Evolutionary conservation across 441 rosid genomes (phyloP), one percentile per base, ranked within the genome.

Genomic region (Mallotus japonicus): DNA sequence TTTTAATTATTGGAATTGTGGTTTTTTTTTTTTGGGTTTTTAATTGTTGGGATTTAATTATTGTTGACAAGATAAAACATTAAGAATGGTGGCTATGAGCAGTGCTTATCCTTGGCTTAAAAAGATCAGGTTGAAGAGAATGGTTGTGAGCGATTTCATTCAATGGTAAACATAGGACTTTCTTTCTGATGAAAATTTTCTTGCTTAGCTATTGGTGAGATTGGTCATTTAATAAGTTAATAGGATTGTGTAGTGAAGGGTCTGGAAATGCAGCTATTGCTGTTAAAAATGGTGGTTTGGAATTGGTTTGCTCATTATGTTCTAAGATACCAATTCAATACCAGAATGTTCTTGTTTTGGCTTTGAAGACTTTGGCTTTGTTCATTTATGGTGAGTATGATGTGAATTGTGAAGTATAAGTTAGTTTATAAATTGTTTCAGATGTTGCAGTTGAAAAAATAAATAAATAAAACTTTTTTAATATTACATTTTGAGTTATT

Each of bases 41-140:
- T 24, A 24, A 24, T 24, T 24, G 28, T 24, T 24, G 28, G 28
- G 28, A 24, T 24, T 24, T 24, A 24, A 24, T 24, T 24, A 1
- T 24, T 24, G 28, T 24, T 24, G 28, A 24, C 28, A 24, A 1
- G 28, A 24, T 24, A 24, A 24, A 24, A 24, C 28, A 24, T 24
- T 24, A 24, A 24, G 28, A 24, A 24, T 24, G 28, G 28, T 24
- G 28, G 28, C n/a, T n/a, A n/a, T n/a, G n/a, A n/a, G n/a, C n/a
- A n/a, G n/a, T 22, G 81, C 87, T 32, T 89, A 81, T 58, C 91
- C 93, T 0, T 80, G 78, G 74, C 88, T 92, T 15, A 95, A 90
- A 67, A 97, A 92, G 87, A 82, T 93, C 57, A 80, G 88, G 73
- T 75, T 93, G 78, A 90, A 93, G 83, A 74, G 98, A 71, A 93